phyloP scores from a whole-genome alignment of 768 basidiomycete genomes.

The Termitomyces sp. region DNA sequence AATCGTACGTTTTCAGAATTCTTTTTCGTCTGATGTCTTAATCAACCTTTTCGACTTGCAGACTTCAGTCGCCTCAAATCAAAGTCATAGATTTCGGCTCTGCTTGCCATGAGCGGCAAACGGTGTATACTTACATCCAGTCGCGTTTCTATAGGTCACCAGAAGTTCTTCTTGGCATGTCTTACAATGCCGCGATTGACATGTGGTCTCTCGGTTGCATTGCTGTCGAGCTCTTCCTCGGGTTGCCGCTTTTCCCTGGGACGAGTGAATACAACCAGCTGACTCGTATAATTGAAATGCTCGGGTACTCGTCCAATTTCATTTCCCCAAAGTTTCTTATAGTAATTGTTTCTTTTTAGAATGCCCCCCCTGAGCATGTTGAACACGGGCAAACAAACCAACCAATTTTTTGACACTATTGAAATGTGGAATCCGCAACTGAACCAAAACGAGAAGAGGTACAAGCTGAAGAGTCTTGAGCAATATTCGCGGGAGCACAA shows the following conservation, averaged over 20 bases:
- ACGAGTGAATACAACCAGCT: slow-evolving; percentile 99
- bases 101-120: slow-evolving; percentile 97
- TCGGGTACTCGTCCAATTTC: slow-evolving; percentile 62
- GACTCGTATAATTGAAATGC: slow-evolving; percentile 95
- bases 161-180: slow-evolving; percentile 91
- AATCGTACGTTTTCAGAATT: slow-evolving; percentile 56
- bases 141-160: slow-evolving; percentile 98
- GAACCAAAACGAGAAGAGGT: slow-evolving; percentile 76
- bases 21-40: no score
- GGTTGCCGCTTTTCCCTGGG: slow-evolving; percentile 93
- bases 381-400: slow-evolving; percentile 92
- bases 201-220: slow-evolving; percentile 99
- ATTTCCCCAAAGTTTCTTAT: not conserved
- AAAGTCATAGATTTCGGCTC: slow-evolving; percentile 99
- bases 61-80: slow-evolving; percentile 94
- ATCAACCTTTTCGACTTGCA: no score
- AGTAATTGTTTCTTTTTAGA: slow-evolving; percentile 33
- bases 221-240: slow-evolving; percentile 95
- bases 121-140: slow-evolving; percentile 99
- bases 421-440: slow-evolving; percentile 59
- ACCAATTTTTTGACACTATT: slow-evolving; percentile 86
- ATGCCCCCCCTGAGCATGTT: slow-evolving; percentile 90
- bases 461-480: slow-evolving; percentile 84
- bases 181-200: slow-evolving; percentile 93
- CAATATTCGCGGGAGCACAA: slow-evolving; percentile 96